Conservation (phyloP, 306 rosid genomes). For the Ammopiptanthus mongolicus region DNA sequence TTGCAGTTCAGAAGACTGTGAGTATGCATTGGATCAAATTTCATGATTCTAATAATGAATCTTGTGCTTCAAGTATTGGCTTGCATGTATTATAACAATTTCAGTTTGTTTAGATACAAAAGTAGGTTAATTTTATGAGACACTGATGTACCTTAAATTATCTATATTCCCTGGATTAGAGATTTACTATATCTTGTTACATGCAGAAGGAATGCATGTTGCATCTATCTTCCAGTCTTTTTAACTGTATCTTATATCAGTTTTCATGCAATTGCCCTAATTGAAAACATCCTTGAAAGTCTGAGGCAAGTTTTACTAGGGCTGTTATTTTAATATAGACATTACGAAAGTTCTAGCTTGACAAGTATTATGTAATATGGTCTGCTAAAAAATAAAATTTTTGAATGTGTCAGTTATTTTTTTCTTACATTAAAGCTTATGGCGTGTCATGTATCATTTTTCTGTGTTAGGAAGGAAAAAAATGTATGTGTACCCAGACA, state of each 20-base stretch:
- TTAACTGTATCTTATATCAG: background rate
- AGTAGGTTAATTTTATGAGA: no score
- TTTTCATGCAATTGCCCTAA: background rate
- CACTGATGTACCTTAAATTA: no score
- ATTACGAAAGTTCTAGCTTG: background rate
- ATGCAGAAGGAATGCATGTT: no score
- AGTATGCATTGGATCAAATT: no score
- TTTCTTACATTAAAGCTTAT: background rate
- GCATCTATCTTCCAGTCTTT: background rate
- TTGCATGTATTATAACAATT: no score
- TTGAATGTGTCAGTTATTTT: background rate
- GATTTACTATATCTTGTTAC: no score
- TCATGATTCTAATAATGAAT: no score
- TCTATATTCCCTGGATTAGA: no score
- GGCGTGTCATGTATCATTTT: background rate
- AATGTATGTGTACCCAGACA: background rate
- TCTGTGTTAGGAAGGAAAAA: background rate
- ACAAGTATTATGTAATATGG: background rate
- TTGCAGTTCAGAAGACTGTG: no score
- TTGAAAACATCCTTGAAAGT: background rate
- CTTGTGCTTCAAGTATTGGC: no score
- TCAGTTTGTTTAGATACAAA: no score
- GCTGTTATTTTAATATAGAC: background rate
- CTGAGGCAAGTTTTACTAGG: background rate
- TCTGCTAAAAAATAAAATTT: background rate